A percentile compares a stretch with the other conserved stretches of the same genome.
Evolutionary conservation across 2,329 filamentous ascomycete genomes (phyloP).

Genomic region (Pleoardoris graminearum): DNA sequence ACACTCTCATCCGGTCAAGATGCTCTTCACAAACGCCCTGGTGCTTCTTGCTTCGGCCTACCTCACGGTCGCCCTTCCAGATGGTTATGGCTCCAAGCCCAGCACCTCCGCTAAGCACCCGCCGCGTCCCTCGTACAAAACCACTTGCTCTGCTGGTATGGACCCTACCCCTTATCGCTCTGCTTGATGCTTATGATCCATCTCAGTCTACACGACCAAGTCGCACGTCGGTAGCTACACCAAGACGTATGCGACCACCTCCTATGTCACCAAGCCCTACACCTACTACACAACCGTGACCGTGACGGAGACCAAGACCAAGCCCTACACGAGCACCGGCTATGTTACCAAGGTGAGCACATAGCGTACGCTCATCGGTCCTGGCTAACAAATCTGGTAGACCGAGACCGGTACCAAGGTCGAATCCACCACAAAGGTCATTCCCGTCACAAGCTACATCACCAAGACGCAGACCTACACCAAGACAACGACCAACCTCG

Average conservation of each 20-base stretch:
- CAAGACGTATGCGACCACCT: constrained; percentile 21
- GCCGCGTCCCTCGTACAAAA: constrained; percentile 9
- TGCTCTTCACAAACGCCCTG: constrained; percentile 24
- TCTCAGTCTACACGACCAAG: constrained; percentile 19
- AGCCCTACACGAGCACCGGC: constrained; percentile 19
- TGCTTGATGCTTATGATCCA: background rate
- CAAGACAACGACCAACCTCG: constrained; percentile 15
- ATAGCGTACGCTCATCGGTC: background rate
- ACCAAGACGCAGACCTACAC: constrained; percentile 17
- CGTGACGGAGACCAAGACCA: constrained; percentile 13
- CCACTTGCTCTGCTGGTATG: constrained; percentile 25
- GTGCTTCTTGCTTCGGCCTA: constrained; percentile 24
- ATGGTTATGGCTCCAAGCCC: background rate
- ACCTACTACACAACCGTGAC: constrained; percentile 17
- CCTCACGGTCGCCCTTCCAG: constrained; percentile 19
- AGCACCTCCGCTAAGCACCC: background rate
- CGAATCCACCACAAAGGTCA: constrained; percentile 14
- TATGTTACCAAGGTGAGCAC: constrained; percentile 13
- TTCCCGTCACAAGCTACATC: constrained; percentile 21
- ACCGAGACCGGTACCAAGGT: constrained; percentile 8
- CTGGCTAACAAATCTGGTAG: constrained; percentile 6
- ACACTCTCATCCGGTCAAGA: constrained; percentile 14
- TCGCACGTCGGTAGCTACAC: constrained; percentile 11
- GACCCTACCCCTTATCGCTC: background rate
- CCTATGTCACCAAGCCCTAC: constrained; percentile 15